Evolutionary conservation across 1,284 basidiomycete genomes (phyloP).

Genomic region (Ceratobasidium sp.): DNA sequence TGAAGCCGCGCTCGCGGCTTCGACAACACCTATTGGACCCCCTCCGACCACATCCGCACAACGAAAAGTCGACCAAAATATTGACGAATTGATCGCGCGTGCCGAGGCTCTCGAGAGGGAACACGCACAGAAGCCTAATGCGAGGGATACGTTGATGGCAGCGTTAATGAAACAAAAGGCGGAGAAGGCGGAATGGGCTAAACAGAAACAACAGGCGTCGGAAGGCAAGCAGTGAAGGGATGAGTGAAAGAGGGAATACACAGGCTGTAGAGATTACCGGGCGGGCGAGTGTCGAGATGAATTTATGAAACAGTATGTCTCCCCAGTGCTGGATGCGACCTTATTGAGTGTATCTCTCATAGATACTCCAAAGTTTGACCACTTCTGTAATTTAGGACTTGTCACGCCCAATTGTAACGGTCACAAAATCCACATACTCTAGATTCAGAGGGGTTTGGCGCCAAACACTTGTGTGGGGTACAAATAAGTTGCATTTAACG

Average conservation of each 20-base stretch:
- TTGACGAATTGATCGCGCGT: conserved; percentile 35
- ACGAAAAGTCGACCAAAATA: conserved; percentile 14
- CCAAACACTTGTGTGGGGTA: too few relatives aligned
- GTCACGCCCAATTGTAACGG: too few relatives aligned
- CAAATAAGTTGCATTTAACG: too few relatives aligned
- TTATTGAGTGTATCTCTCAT: too few relatives aligned
- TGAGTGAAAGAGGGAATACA: neutral
- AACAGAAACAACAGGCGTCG: conserved; percentile 20
- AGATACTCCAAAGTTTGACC: too few relatives aligned
- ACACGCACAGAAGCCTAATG: conserved; percentile 22
- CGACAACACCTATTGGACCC: conserved; percentile 15
- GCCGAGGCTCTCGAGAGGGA: conserved; percentile 34
- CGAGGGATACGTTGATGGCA: conserved; percentile 39
- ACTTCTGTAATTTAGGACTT: too few relatives aligned
- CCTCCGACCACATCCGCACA: conserved; percentile 26
- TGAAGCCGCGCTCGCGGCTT: neutral
- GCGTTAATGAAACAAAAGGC: conserved; percentile 39
- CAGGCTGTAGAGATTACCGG: neutral
- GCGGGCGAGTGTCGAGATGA: neutral
- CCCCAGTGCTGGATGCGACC: neutral
- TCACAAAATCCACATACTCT: too few relatives aligned
- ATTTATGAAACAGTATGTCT: neutral
- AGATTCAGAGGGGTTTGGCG: too few relatives aligned
- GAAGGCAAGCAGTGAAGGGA: neutral
- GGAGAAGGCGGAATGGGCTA: conserved; percentile 42